Base-by-base conservation (phyloP, 208 protist species). In the Leptomonas pyrrhocoris region DNA sequence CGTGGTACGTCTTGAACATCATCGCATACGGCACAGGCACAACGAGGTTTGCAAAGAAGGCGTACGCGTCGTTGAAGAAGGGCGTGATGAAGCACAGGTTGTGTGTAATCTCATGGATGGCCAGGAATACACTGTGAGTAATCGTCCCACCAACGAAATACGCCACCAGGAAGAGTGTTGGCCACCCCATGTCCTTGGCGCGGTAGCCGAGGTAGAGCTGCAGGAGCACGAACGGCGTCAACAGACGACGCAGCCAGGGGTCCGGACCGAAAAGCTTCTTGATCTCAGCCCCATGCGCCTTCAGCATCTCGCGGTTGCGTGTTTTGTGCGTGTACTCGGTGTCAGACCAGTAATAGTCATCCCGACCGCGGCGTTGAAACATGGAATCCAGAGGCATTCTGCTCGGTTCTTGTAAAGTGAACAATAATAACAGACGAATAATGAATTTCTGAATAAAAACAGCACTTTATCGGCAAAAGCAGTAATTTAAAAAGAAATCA, bases 1-100 rank as follows among this genome's bases (percentile, higher is more conserved):
- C 83, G 77, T 98, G 94, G 79, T 98, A 98, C 27, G 73, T 81
- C 62, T 96, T 92, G 79, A 98, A 98, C 40, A 90, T 87, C 86
- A 96, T 96, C 31, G 88, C 78, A 53, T 91, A 96, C 57, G 96
- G 94, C 43, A 98, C 42, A 12, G 76, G 85, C 19, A 97, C 83
- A 23, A 96, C 83, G 25, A 93, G 59, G 77, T 98, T 98, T 12
- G 80, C 73, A 74, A 98, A 82, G 15, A 97, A 76, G 2, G 81
- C 81, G 55, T 94, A 85, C 34, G 90, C 63, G 43, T 94, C 83
- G 77, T 98, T 98, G 73, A 84, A 79, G 36, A 80, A 54, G 7
- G 73, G 68, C 13, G 60, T 90, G 19, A 90, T 74, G 81, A 97
- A 96, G 21, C 68, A 89, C 21, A 98, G 77, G 70, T 94, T 82